A percentile compares a stretch with the other conserved stretches of the same genome.
Evolutionary conservation across 495 filamentous ascomycete species (phyloP).

Genomic region (Penicillium alfredii): DNA sequence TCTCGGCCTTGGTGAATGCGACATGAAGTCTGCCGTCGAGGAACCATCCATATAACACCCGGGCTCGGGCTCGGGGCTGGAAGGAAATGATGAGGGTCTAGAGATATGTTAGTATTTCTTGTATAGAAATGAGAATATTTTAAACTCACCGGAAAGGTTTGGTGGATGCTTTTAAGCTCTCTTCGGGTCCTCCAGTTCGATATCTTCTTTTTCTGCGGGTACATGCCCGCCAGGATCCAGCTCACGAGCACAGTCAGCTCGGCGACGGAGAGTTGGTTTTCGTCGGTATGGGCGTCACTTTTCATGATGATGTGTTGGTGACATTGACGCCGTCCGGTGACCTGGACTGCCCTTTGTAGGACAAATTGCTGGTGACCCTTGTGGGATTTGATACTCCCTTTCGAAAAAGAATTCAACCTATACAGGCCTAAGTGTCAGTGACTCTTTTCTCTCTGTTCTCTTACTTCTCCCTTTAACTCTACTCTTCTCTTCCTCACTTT

Average conservation of each 20-base stretch:
- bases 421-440: too few species aligned
- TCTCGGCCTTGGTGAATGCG: not conserved
- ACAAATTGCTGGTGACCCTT: too few species aligned
- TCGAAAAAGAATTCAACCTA: too few species aligned
- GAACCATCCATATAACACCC: slow-evolving; percentile 7
- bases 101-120: not conserved
- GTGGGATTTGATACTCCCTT: too few species aligned
- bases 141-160: slow-evolving; percentile 4
- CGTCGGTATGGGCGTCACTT: not conserved
- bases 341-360: too few species aligned
- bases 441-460: too few species aligned
- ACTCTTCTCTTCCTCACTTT: too few species aligned
- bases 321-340: too few species aligned
- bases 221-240: slow-evolving; percentile 3
- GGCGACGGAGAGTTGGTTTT: not conserved
- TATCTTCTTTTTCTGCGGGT: not conserved
- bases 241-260: slow-evolving; percentile 4
- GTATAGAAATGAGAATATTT: not conserved
- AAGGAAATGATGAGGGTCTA: slow-evolving; percentile 10
- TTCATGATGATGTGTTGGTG: slow-evolving; percentile 2
- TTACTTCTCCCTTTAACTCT: too few species aligned
- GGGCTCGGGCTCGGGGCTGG: slow-evolving; percentile 3
- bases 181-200: too few species aligned
- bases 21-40: slow-evolving; percentile 1
- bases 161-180: too few species aligned